Conservation (phyloP, 169 alveolate genomes). For the Toxoplasma gondii region DNA sequence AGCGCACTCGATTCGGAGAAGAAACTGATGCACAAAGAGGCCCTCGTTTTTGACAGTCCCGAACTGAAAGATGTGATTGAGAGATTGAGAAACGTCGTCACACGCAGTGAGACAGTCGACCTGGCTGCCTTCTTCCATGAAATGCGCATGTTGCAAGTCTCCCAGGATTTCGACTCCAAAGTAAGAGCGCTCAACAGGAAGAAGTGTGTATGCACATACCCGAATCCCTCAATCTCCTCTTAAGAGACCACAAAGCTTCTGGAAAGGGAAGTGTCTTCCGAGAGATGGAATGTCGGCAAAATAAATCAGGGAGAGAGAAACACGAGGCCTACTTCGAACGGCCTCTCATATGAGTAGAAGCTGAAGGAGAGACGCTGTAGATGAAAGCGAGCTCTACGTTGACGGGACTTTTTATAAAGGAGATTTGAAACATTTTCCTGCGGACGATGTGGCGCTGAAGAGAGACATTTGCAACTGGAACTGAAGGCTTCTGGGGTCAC, state of each 20-base stretch:
- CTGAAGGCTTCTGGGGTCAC: no score
- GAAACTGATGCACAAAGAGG: constrained; percentile 55
- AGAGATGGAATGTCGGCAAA: no score
- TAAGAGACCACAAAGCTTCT: no score
- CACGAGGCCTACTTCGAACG: no score
- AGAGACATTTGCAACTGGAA: no score
- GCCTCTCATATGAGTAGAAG: no score
- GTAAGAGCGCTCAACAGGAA: background rate
- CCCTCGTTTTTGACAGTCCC: constrained; percentile 60
- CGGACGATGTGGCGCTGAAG: no score
- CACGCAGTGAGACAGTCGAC: constrained; percentile 73
- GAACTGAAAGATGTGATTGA: constrained; percentile 82
- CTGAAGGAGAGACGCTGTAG: background rate
- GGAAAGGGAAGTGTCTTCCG: no score
- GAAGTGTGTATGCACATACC: background rate
- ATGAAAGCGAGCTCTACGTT: background rate
- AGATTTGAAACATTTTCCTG: no score
- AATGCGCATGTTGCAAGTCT: constrained; percentile 89
- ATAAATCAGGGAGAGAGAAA: no score
- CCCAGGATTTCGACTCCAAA: constrained; percentile 87
- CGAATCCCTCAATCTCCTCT: no score
- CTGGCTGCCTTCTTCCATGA: constrained; percentile 86
- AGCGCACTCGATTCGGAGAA: background rate
- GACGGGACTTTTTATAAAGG: no score
- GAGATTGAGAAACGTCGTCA: constrained; percentile 77